phyloP scores from a whole-genome alignment of 306 rosid genomes.

The Prunus padus region DNA sequence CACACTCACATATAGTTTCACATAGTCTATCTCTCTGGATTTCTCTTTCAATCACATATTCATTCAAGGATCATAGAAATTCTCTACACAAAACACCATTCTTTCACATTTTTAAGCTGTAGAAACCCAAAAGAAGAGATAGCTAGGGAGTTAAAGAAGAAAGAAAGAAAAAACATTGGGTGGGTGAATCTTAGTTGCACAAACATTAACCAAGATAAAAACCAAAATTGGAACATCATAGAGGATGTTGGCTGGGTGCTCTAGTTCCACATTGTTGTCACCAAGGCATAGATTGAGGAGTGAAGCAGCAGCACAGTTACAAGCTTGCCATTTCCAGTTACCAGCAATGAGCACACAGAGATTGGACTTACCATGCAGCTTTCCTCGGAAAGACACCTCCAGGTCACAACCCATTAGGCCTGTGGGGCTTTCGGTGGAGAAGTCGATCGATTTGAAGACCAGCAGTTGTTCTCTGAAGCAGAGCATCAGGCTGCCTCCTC shows the following conservation, averaged over 20 bases:
- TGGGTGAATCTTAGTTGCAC: slow-evolving; percentile 42
- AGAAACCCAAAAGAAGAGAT: slow-evolving; percentile 30
- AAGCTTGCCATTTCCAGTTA: slow-evolving; percentile 82
- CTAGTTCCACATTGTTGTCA: slow-evolving; percentile 96
- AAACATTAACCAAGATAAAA: slow-evolving; percentile 15
- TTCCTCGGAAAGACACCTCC: slow-evolving; percentile 65
- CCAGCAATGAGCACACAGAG: slow-evolving; percentile 98
- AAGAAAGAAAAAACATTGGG: slow-evolving; percentile 35
- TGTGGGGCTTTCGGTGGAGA: slow-evolving; percentile 62
- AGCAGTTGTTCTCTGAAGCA: slow-evolving; percentile 66
- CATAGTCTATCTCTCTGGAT: slow-evolving; percentile 44
- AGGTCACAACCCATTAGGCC: slow-evolving; percentile 73
- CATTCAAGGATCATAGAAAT: slow-evolving; percentile 17
- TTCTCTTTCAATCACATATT: slow-evolving; percentile 17
- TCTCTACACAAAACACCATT: slow-evolving; percentile 13
- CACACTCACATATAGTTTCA: slow-evolving; percentile 50
- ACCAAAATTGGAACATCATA: slow-evolving; percentile 39
- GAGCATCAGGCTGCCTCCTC: slow-evolving; percentile 77
- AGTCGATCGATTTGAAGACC: slow-evolving; percentile 51
- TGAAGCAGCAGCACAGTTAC: slow-evolving; percentile 84
- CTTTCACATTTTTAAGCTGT: slow-evolving; percentile 21
- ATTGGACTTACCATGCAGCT: slow-evolving; percentile 82
- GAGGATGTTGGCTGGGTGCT: slow-evolving; percentile 99
- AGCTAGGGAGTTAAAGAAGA: slow-evolving; percentile 28
- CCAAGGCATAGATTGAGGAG: slow-evolving; percentile 98